Base-by-base conservation (phyloP, 306 rosid genomes). In the Malus asiatica region DNA sequence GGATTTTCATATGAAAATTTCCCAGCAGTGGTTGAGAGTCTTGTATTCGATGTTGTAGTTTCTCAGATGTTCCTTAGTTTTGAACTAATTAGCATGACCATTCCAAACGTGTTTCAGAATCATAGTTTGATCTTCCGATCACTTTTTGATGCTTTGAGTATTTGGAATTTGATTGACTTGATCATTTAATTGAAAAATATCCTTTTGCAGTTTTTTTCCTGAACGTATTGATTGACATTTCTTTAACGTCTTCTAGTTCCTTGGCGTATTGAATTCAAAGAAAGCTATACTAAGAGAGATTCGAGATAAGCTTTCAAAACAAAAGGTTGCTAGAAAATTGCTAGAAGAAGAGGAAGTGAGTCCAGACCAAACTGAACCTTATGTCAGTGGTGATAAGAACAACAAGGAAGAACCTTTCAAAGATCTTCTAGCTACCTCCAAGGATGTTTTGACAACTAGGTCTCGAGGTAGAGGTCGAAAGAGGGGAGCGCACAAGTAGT, bases 251-350 rank as follows among this genome's bases (percentile, higher is more conserved):
- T 81, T 77, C 45, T 73, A 94, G 98, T 91, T 94, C 85, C 82
- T 94, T 20, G 87, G 80, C 45, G 91, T 94, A 81, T 86, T 94
- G 76, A 94, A 94, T 82, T 86, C 97, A 19, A 94, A 94, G 87
- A 94, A 94, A 83, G 84, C 84, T 35, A 93, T 90, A 82, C 77
- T 90, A 51, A 86, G 93, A 84, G 96, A 87, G 82, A 84, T 93
- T 74, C 91, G 90, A 74, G 93, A 30, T 80, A 84, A 90, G 80
- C 76, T 90, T 53, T 73, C 86, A 13, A 86, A 81, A 67, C 64
- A 70, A 68, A 79, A 73, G n/a, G 66, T 55, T 38, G 74, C 84
- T 48, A 84, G 83, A 70, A 89, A 88, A 79, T 83, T 87, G 75
- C 89, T 85, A 70, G 76, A 82, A 80, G 91, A 84, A 71, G 85